Evolutionary conservation across 2,329 filamentous ascomycete genomes (phyloP).

Genomic region (Tolypocladium ophioglossoides): DNA sequence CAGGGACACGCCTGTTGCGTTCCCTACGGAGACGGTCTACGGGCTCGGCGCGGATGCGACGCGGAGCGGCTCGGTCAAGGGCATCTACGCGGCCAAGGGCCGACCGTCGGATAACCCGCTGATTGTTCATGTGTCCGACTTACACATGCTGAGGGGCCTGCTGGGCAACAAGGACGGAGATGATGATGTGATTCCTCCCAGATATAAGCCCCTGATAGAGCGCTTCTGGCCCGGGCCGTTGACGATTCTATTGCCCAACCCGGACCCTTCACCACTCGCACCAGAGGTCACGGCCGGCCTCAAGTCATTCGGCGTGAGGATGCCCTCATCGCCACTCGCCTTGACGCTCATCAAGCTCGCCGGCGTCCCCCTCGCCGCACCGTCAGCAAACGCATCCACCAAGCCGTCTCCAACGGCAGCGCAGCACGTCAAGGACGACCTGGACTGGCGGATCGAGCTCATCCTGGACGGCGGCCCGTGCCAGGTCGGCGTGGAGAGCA

Average conservation of each 20-base stretch:
- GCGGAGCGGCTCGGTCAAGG: conserved; percentile 67
- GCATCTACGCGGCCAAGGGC: conserved; percentile 89
- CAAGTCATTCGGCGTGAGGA: conserved; percentile 75
- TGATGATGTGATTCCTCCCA: conserved; percentile 48
- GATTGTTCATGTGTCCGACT: conserved; percentile 81
- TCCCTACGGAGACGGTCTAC: conserved; percentile 97
- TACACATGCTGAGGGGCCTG: conserved; percentile 61
- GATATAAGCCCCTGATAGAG: conserved; percentile 69
- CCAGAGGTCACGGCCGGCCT: conserved; percentile 88
- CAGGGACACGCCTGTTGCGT: conserved; percentile 71
- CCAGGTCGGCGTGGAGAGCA: conserved; percentile 87
- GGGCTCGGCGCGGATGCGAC: conserved; percentile 95
- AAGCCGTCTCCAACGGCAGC: conserved; percentile 87
- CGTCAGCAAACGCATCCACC: conserved; percentile 89
- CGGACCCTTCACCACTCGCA: conserved; percentile 58
- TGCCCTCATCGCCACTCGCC: conserved; percentile 79
- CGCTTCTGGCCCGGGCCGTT: conserved; percentile 92
- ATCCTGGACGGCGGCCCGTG: conserved; percentile 87
- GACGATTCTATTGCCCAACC: conserved; percentile 78
- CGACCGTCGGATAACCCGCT: conserved; percentile 89
- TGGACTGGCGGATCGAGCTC: conserved; percentile 69
- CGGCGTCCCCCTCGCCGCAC: conserved; percentile 73
- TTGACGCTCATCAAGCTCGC: conserved; percentile 74
- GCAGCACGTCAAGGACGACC: conserved; percentile 77
- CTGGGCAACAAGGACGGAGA: conserved; percentile 27